Conservation (phyloP, 2,329 filamentous ascomycete species). For the Teratosphaeria destructans region DNA sequence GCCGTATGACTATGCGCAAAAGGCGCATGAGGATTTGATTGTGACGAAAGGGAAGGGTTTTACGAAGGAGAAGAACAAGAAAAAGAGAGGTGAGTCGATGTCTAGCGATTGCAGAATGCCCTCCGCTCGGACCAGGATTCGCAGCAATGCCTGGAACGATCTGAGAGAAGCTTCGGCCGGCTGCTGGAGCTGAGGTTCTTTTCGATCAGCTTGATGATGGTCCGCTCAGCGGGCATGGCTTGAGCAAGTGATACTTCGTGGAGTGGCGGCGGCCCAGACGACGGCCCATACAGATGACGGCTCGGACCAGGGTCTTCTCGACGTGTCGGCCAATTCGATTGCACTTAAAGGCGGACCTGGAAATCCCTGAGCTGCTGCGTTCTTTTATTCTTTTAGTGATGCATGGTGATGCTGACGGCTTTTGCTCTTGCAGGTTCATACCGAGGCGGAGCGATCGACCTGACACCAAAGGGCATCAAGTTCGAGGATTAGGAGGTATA, state of each 20-base stretch:
- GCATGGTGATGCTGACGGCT: neutral
- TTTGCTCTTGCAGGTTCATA: conserved; percentile 57
- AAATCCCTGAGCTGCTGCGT: conserved; percentile 4
- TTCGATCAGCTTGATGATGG: neutral
- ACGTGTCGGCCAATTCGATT: neutral
- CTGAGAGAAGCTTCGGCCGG: no score
- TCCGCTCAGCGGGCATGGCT: no score
- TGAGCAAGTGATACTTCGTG: no score
- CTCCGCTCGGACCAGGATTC: neutral
- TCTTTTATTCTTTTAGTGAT: conserved; percentile 2
- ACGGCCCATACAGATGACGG: neutral
- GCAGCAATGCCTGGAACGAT: neutral
- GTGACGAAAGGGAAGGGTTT: conserved; percentile 93
- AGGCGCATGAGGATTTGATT: conserved; percentile 77
- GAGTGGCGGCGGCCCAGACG: no score
- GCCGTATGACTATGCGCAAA: conserved; percentile 77
- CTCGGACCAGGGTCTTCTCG: neutral
- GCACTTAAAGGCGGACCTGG: conserved; percentile 3
- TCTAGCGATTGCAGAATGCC: neutral
- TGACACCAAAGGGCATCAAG: conserved; percentile 76
- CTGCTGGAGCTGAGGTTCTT: no score
- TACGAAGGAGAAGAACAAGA: conserved; percentile 99
- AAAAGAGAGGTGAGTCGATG: conserved; percentile 28
- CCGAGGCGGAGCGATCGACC: conserved; percentile 79
- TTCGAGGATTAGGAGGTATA: conserved; percentile 62